Conservation (phyloP, 495 filamentous ascomycete genomes). For the Daldinia vernicosa region DNA sequence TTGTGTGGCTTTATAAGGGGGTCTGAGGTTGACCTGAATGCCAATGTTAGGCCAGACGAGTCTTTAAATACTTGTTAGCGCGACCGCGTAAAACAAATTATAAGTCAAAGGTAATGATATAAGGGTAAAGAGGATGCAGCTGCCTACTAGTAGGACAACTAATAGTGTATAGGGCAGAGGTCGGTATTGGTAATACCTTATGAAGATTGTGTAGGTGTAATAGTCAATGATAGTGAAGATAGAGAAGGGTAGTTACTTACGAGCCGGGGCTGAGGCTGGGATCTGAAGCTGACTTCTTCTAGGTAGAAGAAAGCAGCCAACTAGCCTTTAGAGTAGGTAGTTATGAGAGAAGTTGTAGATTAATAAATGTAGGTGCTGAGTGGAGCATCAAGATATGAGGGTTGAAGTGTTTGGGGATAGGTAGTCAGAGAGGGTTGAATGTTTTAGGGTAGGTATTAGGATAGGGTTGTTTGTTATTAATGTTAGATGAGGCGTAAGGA, state of each 20-base stretch:
- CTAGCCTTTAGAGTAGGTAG: too few relatives aligned
- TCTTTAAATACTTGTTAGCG: background rate
- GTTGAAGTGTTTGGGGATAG: too few relatives aligned
- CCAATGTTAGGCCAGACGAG: too few relatives aligned
- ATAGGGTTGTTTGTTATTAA: background rate
- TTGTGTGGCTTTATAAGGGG: too few relatives aligned
- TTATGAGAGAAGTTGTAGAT: background rate
- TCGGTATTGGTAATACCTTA: background rate
- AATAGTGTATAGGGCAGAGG: background rate
- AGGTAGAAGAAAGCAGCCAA: too few relatives aligned
- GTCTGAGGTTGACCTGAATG: too few relatives aligned
- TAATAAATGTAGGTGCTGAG: background rate
- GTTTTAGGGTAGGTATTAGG: background rate
- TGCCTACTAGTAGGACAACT: background rate
- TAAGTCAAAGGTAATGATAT: background rate
- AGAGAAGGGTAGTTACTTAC: background rate
- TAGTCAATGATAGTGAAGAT: background rate
- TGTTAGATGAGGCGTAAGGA: background rate
- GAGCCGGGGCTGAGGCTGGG: too few relatives aligned
- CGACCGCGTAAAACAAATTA: background rate
- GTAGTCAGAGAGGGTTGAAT: too few relatives aligned
- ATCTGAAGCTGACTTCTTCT: too few relatives aligned
- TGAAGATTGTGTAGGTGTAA: background rate
- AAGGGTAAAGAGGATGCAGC: background rate
- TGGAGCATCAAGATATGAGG: background rate